These are phyloP conservation scores for Microcos paniculata DNA, from an alignment of 345 rosid genomes.

Conservation along the genomic window DNA sequence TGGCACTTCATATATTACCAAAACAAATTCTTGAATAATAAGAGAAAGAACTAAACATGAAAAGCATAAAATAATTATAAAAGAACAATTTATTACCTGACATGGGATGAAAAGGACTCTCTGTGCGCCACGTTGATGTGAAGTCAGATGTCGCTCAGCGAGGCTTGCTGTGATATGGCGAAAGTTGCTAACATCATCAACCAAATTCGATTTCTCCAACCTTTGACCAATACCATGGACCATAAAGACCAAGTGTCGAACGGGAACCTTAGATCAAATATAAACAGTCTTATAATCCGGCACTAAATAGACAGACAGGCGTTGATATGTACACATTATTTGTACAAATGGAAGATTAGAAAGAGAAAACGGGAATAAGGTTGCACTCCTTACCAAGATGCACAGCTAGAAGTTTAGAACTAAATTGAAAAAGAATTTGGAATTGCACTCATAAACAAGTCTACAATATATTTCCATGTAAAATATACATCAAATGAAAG, in stretches of 20 bases:
- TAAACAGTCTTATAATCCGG: conserved; percentile 11
- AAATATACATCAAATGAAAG: background rate
- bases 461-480: background rate
- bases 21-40: background rate
- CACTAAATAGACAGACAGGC: background rate
- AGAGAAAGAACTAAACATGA: background rate
- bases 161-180: conserved; percentile 82
- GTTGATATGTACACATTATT: background rate
- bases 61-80: conserved; percentile 1
- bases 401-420: background rate
- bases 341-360: conserved; percentile 7
- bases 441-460: background rate
- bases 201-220: conserved; percentile 94
- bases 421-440: background rate
- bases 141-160: conserved; percentile 72
- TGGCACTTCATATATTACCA: background rate
- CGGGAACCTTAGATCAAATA: conserved; percentile 77
- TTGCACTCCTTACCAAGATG: background rate
- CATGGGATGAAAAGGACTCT: conserved; percentile 94
- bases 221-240: conserved; percentile 99
- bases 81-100: conserved; percentile 53
- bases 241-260: conserved; percentile 93
- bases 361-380: conserved; percentile 5
- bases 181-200: conserved; percentile 86
- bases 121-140: conserved; percentile 70